Evolutionary conservation across 1,139 yeast species (phyloP).

Genomic region (Candida sp.): DNA sequence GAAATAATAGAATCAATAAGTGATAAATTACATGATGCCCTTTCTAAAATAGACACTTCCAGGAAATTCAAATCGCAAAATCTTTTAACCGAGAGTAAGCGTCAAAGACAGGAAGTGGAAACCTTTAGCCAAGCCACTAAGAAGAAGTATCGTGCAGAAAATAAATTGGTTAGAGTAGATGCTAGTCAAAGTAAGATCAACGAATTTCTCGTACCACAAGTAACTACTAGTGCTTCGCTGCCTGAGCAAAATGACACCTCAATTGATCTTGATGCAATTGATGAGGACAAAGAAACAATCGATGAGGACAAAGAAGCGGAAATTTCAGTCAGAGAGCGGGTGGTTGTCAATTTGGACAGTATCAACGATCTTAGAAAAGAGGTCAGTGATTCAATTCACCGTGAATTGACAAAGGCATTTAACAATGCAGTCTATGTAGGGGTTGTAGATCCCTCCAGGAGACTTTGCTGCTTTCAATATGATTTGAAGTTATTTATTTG

Average conservation of each 20-base stretch:
- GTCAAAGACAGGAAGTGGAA: conserved; percentile 15
- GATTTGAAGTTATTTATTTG: conserved; percentile 75
- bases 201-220: conserved; percentile 8
- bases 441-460: conserved; percentile 63
- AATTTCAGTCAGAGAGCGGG: conserved; percentile 10
- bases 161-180: conserved; percentile 74
- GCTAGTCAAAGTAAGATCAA: conserved; percentile 27
- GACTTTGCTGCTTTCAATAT: conserved; percentile 80
- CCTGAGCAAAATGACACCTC: not conserved
- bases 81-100: conserved; percentile 21
- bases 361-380: conserved; percentile 51
- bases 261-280: conserved; percentile 1
- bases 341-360: conserved; percentile 53
- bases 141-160: conserved; percentile 49
- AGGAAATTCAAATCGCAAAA: conserved; percentile 70
- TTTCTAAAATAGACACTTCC: conserved; percentile 64
- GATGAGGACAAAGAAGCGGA: conserved; percentile 3
- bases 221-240: not conserved
- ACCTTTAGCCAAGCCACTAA: conserved; percentile 9
- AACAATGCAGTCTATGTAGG: conserved; percentile 78
- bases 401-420: conserved; percentile 62
- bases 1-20: conserved; percentile 72
- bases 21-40: conserved; percentile 41
- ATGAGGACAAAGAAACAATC: not conserved
- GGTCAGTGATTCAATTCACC: conserved; percentile 45